Conservation (phyloP, 1,139 yeast species). For the Oligophagozyma castellii region DNA sequence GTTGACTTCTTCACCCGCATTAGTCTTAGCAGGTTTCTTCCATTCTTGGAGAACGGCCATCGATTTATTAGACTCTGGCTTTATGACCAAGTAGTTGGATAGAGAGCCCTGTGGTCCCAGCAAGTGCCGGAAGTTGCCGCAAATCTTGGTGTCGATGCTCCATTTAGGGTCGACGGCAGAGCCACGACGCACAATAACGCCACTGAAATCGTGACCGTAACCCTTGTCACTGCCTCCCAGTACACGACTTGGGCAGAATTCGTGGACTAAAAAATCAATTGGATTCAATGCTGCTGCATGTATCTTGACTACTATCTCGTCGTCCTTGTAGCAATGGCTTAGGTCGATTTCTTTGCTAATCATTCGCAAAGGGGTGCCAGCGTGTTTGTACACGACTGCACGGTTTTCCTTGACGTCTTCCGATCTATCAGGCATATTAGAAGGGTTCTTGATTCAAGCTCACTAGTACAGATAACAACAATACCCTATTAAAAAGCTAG, state of each 20-base stretch:
- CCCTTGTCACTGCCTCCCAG: conserved; percentile 10
- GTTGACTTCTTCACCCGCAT: conserved; percentile 2
- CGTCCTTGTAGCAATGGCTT: conserved; percentile 11
- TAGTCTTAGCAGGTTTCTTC: conserved; percentile 2
- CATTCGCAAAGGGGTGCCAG: conserved; percentile 10
- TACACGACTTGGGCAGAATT: conserved; percentile 6
- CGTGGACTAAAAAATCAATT: conserved; percentile 13
- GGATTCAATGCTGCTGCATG: conserved; percentile 23
- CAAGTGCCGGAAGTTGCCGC: conserved; percentile 11
- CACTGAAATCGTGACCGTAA: conserved; percentile 19
- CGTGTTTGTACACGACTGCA: too few species aligned
- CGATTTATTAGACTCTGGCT: conserved; percentile 12
- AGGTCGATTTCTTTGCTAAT: conserved; percentile 15
- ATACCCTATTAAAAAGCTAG: too few species aligned
- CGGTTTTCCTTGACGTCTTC: too few species aligned
- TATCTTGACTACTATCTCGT: conserved; percentile 18
- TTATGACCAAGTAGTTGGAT: conserved; percentile 15
- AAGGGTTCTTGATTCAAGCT: too few species aligned
- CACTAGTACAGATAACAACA: too few species aligned
- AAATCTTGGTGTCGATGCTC: conserved; percentile 17
- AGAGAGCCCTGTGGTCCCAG: conserved; percentile 16
- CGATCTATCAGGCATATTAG: too few species aligned
- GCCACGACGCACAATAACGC: conserved; percentile 18
- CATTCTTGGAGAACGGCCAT: conserved; percentile 8
- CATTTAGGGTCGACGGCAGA: conserved; percentile 12